These are phyloP conservation scores for Celoporthe dispersa DNA, from an alignment of 2,329 filamentous ascomycete genomes.

Conservation along the genomic window DNA sequence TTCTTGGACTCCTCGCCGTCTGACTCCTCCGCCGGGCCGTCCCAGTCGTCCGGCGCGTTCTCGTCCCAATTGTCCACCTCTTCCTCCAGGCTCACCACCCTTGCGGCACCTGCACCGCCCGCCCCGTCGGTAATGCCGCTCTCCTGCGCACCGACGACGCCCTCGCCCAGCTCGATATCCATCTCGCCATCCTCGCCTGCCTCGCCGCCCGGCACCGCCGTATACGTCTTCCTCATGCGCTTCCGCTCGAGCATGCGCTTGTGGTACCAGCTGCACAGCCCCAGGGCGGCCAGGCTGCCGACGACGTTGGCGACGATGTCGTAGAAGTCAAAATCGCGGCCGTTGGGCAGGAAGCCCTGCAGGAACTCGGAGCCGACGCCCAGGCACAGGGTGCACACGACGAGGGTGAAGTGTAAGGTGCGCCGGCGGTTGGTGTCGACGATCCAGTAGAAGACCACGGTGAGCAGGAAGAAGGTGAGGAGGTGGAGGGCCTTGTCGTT, in stretches of 20 bases:
- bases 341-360: constrained; percentile 76
- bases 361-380: constrained; percentile 77
- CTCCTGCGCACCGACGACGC: constrained; percentile 57
- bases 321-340: constrained; percentile 73
- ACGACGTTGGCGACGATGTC: constrained; percentile 88
- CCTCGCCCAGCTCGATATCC: constrained; percentile 79
- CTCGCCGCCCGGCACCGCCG: constrained; percentile 65
- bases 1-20: constrained; percentile 30
- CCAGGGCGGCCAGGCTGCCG: constrained; percentile 74
- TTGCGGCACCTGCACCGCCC: constrained; percentile 37
- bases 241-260: constrained; percentile 92
- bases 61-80: constrained; percentile 96
- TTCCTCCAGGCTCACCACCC: constrained; percentile 65
- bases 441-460: constrained; percentile 93
- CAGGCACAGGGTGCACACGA: constrained; percentile 74
- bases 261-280: constrained; percentile 88
- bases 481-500: constrained; percentile 92
- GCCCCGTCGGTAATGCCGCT: constrained; percentile 59
- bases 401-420: constrained; percentile 79
- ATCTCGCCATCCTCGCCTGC: constrained; percentile 45
- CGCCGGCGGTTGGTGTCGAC: constrained; percentile 88
- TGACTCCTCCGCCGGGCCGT: constrained; percentile 45
- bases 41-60: constrained; percentile 67
- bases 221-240: constrained; percentile 73
- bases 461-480: constrained; percentile 87